Conservation (phyloP, 2,329 filamentous ascomycete species). For the Botrytis deweyae region DNA sequence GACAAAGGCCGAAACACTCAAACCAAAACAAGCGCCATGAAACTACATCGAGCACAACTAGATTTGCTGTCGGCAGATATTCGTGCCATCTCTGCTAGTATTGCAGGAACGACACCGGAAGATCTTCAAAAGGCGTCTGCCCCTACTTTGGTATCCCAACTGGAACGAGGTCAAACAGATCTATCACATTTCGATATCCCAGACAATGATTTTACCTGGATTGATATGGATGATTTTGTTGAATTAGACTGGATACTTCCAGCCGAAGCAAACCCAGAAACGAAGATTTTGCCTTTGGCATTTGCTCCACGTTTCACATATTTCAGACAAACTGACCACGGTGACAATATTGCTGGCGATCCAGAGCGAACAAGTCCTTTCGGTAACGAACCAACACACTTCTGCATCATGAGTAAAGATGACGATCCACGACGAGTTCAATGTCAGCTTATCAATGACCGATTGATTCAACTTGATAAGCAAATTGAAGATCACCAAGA, state of each 20-base stretch:
- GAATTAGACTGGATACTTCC: slow-evolving; percentile 96
- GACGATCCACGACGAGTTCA: slow-evolving; percentile 89
- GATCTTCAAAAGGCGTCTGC: slow-evolving; percentile 63
- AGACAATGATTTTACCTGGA: slow-evolving; percentile 93
- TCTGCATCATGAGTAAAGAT: slow-evolving; percentile 90
- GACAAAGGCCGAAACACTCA: slow-evolving; percentile 75
- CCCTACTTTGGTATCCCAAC: slow-evolving; percentile 51
- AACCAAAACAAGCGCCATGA: slow-evolving; percentile 85
- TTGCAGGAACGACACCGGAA: slow-evolving; percentile 75
- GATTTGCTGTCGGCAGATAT: slow-evolving; percentile 91
- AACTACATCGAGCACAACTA: slow-evolving; percentile 90
- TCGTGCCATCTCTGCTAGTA: slow-evolving; percentile 86
- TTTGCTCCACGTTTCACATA: slow-evolving; percentile 96
- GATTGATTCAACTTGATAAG: slow-evolving; percentile 72
- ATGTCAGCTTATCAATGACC: slow-evolving; percentile 76
- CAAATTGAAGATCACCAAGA: slow-evolving; percentile 76
- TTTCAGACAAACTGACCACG: slow-evolving; percentile 93
- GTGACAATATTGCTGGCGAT: slow-evolving; percentile 75
- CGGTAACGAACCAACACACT: slow-evolving; percentile 88
- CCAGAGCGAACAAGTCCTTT: slow-evolving; percentile 83
- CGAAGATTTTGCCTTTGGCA: slow-evolving; percentile 87
- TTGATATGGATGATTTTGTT: slow-evolving; percentile 99
- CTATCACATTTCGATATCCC: slow-evolving; percentile 92
- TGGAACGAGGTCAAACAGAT: slow-evolving; percentile 61
- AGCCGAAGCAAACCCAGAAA: slow-evolving; percentile 84